Conservation (phyloP, 73 alveolate genomes). For the Paramecium tetraurelia region DNA sequence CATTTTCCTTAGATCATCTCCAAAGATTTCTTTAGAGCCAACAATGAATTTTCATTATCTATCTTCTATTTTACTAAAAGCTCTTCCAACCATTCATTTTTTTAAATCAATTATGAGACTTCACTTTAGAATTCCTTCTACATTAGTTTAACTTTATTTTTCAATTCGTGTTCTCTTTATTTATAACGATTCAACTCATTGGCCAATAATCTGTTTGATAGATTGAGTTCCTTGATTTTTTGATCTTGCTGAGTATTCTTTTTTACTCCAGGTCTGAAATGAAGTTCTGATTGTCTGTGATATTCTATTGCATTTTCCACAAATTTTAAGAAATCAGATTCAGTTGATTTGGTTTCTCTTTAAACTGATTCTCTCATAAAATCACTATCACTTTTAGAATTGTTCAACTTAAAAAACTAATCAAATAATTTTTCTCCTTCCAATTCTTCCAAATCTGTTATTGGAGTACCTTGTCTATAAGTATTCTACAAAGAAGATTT, state of each 20-base stretch:
- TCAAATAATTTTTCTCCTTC: constrained; percentile 24
- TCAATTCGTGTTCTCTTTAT: not conserved
- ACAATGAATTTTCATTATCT: not conserved
- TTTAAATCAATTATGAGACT: not conserved
- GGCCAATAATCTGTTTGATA: not conserved
- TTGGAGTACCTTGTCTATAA: not conserved
- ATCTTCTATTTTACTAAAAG: not conserved
- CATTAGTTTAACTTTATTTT: not conserved
- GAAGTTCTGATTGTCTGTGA: not conserved
- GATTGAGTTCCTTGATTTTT: not conserved
- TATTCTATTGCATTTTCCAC: constrained; percentile 6
- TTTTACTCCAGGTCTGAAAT: not conserved
- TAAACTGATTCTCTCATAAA: not conserved
- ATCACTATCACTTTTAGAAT: not conserved
- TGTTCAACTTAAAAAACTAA: constrained; percentile 12
- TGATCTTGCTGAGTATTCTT: not conserved
- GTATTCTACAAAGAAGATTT: not conserved
- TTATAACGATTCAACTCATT: not conserved
- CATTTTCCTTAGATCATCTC: not conserved
- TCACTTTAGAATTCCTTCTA: not conserved
- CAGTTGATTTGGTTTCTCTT: not conserved
- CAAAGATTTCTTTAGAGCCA: not conserved
- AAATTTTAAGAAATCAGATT: constrained; percentile 7
- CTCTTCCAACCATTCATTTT: constrained; percentile 7
- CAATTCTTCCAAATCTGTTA: not conserved